Base-by-base conservation (phyloP, 257 asterid species). In the Petrea volubilis region DNA sequence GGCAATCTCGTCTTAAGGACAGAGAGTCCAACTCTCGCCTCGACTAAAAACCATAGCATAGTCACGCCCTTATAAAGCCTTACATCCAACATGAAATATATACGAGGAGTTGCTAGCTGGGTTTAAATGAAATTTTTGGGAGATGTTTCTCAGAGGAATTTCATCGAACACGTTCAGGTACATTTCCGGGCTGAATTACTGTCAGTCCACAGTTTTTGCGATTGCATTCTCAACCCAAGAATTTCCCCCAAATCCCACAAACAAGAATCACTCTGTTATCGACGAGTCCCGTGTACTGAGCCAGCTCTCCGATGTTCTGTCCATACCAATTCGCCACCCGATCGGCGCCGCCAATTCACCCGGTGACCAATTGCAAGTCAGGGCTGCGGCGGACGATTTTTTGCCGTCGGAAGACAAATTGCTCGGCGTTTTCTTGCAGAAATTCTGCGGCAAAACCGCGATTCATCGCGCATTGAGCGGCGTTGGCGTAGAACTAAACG, bases 341-440 rank as follows among this genome's bases (percentile, higher is more conserved):
- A 34, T 25, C 7, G n/a, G n/a, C n/a, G 33, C 27, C 6, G 36
- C n/a, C 20, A 63, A 44, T 14, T 29, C 81, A 8, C 56, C 60
- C 25, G 34, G 52, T 28, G 70, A 64, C 18, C 77, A 74, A 43
- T 67, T 60, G 68, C 71, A 70, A 33, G 33, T 65, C 38, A 51
- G 50, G 52, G 72, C n/a, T n/a, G n/a, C 72, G 0, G 80, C 67
- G n/a, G 96, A 93, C 68, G 91, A 66, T 12, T 86, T 85, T 68
- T 78, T 93, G 72, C 73, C 82, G 7, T 93, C 95, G 1, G 97
- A 87, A 71, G 97, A 94, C 41, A 94, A 88, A 69, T 79, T 91
- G 43, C 87, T 95, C 2, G 99, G 97, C 13, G 79, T 94, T 70
- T 94, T 94, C 74, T 77, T 94, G 60, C 96, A 85, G 74, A 89